Evolutionary conservation across 208 protist genomes (phyloP).

Genomic region (Kentomonas sorsogonicus): DNA sequence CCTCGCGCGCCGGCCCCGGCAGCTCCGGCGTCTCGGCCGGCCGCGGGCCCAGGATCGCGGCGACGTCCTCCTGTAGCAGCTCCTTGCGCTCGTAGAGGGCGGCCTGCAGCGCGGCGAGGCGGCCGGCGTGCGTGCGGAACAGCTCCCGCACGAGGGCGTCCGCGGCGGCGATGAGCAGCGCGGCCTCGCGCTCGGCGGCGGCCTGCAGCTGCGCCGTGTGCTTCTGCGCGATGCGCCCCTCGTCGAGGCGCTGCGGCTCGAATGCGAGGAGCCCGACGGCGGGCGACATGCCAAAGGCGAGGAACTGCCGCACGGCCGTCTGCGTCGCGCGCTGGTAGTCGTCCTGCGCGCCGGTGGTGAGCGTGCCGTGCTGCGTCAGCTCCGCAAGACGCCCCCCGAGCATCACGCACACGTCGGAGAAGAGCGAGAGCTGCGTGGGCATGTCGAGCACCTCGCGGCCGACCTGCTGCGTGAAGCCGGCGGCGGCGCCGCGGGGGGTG

Average conservation of each 20-base stretch:
- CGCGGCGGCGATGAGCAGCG: constrained; percentile 50
- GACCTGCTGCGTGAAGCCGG: constrained; percentile 81
- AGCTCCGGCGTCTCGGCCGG: constrained; percentile 13
- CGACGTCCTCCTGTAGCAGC: constrained; percentile 65
- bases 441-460: constrained; percentile 73
- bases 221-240: constrained; percentile 73
- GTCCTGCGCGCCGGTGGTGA: constrained; percentile 87
- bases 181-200: constrained; percentile 63
- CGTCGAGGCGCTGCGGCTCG: constrained; percentile 66
- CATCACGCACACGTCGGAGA: constrained; percentile 89
- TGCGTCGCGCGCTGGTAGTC: constrained; percentile 92
- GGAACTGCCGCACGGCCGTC: constrained; percentile 57
- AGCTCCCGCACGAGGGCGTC: constrained; percentile 36
- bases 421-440: constrained; percentile 86
- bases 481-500: constrained; percentile 76
- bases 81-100: constrained; percentile 64
- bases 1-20: constrained; percentile 34
- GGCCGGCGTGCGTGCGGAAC: constrained; percentile 33
- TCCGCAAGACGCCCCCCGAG: constrained; percentile 96
- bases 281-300: constrained; percentile 77
- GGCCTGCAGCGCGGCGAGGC: constrained; percentile 37
- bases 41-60: constrained; percentile 44
- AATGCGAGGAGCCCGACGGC: constrained; percentile 64
- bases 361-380: constrained; percentile 82
- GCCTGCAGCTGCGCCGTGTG: constrained; percentile 52